phyloP scores from a whole-genome alignment of 768 basidiomycete species.

The Pholiota conissans region DNA sequence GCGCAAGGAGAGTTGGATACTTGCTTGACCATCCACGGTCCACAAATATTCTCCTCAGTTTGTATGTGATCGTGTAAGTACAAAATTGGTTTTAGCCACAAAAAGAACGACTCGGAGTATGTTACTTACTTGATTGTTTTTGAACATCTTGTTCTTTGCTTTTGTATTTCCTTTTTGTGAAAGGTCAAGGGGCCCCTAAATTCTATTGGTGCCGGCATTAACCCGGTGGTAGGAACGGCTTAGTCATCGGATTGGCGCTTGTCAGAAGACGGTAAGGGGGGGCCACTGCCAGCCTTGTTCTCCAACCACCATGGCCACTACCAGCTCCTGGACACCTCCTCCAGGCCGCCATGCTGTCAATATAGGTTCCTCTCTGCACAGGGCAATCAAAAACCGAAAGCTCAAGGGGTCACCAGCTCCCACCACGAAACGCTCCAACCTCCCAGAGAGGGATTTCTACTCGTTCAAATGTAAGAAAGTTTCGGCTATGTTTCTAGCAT shows the following conservation, averaged over 20 bases:
- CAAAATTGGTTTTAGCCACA: too few relatives aligned
- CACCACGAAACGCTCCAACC: constrained; percentile 39
- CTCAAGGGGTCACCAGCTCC: constrained; percentile 49
- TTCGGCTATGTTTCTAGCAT: neutral
- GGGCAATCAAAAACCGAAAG: constrained; percentile 70
- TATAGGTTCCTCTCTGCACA: constrained; percentile 62
- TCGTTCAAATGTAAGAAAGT: constrained; percentile 68
- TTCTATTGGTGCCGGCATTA: neutral
- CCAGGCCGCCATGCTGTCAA: constrained; percentile 58
- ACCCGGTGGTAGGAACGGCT: constrained; percentile 2
- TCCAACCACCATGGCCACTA: constrained; percentile 40
- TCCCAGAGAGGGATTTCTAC: constrained; percentile 71
- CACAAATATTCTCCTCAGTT: too few relatives aligned
- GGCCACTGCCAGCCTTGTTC: constrained; percentile 4
- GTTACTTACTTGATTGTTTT: too few relatives aligned
- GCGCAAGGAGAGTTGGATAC: neutral
- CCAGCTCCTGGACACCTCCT: constrained; percentile 54
- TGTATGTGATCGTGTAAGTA: too few relatives aligned
- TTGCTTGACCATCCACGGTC: neutral
- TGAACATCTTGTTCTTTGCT: too few relatives aligned
- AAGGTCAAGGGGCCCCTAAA: neutral
- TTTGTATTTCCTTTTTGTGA: too few relatives aligned
- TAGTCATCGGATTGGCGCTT: constrained; percentile 8
- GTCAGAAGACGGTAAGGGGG: neutral
- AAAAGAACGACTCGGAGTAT: too few relatives aligned